A percentile compares a stretch with the other conserved stretches of the same genome.
phyloP scores from a whole-genome alignment of 805 yeast species.

The Metschnikowia orientalis region DNA sequence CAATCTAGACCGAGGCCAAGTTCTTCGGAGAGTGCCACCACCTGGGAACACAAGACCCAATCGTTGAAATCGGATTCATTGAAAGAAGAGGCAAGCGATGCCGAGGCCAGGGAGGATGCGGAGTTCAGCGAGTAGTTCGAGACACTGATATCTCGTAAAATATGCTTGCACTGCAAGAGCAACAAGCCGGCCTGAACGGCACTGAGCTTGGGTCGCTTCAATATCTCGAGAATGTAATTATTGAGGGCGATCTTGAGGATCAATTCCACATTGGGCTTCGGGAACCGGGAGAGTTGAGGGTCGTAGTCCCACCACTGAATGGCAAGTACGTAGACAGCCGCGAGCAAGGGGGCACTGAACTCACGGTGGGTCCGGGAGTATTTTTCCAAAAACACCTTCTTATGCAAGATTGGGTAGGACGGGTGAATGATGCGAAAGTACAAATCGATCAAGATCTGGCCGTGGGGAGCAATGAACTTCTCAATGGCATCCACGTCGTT shows the following conservation, averaged over 20 bases:
- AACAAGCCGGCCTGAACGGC: slow-evolving; percentile 88
- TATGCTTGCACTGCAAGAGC: slow-evolving; percentile 60
- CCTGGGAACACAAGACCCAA: slow-evolving; percentile 83
- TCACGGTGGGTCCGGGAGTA: slow-evolving; percentile 88
- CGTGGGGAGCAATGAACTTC: slow-evolving; percentile 85
- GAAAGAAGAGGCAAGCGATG: slow-evolving; percentile 17
- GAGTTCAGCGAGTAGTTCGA: slow-evolving; percentile 11
- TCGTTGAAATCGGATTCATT: slow-evolving; percentile 51
- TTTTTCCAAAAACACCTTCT: slow-evolving; percentile 85
- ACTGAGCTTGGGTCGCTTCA: slow-evolving; percentile 83
- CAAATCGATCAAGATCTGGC: slow-evolving; percentile 71
- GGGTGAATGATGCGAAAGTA: slow-evolving; percentile 88
- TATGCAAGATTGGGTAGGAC: slow-evolving; percentile 85
- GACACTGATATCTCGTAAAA: slow-evolving; percentile 16
- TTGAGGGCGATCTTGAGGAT: slow-evolving; percentile 50
- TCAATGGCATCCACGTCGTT: slow-evolving; percentile 82
- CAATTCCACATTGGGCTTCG: slow-evolving; percentile 68
- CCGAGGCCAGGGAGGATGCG: slow-evolving; percentile 13
- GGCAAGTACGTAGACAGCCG: slow-evolving; percentile 85
- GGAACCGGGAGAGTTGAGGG: slow-evolving; percentile 66
- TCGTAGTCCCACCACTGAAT: slow-evolving; percentile 94
- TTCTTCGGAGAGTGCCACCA: slow-evolving; percentile 85
- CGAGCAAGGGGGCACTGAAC: slow-evolving; percentile 83
- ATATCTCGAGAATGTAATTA: slow-evolving; percentile 68
- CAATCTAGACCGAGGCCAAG: slow-evolving; percentile 90